Evolutionary conservation across 1,139 yeast genomes (phyloP), one percentile per base, ranked within the genome.

Genomic region (Zhuliangozyma blackwelliae): DNA sequence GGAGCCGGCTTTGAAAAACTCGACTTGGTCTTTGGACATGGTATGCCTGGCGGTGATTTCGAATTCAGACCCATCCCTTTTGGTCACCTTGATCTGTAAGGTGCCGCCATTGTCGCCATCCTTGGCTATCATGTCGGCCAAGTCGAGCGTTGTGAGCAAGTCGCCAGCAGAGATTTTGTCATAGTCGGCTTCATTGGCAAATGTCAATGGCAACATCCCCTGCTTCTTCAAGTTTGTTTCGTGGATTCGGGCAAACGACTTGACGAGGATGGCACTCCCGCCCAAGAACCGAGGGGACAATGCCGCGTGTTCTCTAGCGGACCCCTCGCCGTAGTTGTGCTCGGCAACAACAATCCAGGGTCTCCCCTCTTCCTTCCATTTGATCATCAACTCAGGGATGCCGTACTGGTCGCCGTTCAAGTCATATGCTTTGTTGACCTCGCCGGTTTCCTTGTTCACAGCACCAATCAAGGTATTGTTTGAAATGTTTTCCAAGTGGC

Each of bases 281-380:
- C 97, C 97, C 38, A 92, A 72, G 70, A 85, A 92, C 61, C 95
- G 76, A 44, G 98, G 98, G 29, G 94, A 87, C 55, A 92, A 71
- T 5, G 98, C 98, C 37, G 98, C 98, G 57, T 92, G 98, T 61
- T 92, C 98, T 74, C 98, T 85, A 20, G 98, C 97, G 39, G 97
- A 88, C 47, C 98, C 98, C 71, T 92, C 98, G 63, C 98, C 98
- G 54, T 90, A 92, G 67, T 92, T 92, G 59, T 92, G 96, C 59
- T 90, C 98, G 36, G 97, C 98, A 46, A 92, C 84, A 34, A 92
- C 97, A 47, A 80, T 75, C 98, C 98, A 92, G 12, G 95, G 94
- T 51, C 87, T 77, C 7, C 64, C 52, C 46, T 87, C 94, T 32
- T 77, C 69, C 63, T 90, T 90, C 97, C 97, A 92, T 59, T 86